Percentiles rank a stretch among this genome's conserved stretches.
phyloP scores from a whole-genome alignment of 2,329 filamentous ascomycete genomes.

The Verruconis gallopava region DNA sequence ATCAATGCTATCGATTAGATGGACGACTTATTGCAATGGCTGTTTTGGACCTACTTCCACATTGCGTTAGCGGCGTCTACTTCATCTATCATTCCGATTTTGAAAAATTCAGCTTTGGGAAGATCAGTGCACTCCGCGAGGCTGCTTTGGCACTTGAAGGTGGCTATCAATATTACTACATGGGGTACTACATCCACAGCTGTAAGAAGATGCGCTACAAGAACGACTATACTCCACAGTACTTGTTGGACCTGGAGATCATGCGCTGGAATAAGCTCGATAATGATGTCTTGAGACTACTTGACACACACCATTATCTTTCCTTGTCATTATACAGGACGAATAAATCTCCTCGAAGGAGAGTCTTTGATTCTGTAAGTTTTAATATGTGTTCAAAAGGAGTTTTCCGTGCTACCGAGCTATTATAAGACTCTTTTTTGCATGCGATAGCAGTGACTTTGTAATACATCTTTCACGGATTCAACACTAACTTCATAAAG shows the following conservation, averaged over 20 bases:
- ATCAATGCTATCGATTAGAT: constrained; percentile 71
- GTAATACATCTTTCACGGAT: too few species aligned
- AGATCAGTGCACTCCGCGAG: constrained; percentile 62
- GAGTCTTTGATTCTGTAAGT: too few species aligned
- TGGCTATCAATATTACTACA: constrained; percentile 67
- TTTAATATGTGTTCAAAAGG: constrained; percentile 13
- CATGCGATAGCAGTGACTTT: too few species aligned
- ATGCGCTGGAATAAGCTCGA: constrained; percentile 48
- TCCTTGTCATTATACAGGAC: constrained; percentile 3
- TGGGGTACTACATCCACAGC: constrained; percentile 71
- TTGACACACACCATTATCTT: constrained; percentile 17
- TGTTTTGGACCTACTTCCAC: constrained; percentile 62
- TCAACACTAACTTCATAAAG: too few species aligned
- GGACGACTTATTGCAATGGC: constrained; percentile 63
- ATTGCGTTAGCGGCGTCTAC: constrained; percentile 70
- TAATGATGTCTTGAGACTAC: constrained; percentile 11
- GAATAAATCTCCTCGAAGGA: background rate
- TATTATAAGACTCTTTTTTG: too few species aligned
- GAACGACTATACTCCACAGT: constrained; percentile 62
- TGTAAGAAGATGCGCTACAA: constrained; percentile 81
- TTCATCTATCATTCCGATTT: constrained; percentile 70
- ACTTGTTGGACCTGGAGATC: constrained; percentile 39
- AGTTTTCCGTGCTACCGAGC: too few species aligned
- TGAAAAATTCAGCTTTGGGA: constrained; percentile 56
- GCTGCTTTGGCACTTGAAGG: constrained; percentile 55